Conservation (phyloP, 1,284 basidiomycete genomes). For the Melampsora abietis-canadensis region DNA sequence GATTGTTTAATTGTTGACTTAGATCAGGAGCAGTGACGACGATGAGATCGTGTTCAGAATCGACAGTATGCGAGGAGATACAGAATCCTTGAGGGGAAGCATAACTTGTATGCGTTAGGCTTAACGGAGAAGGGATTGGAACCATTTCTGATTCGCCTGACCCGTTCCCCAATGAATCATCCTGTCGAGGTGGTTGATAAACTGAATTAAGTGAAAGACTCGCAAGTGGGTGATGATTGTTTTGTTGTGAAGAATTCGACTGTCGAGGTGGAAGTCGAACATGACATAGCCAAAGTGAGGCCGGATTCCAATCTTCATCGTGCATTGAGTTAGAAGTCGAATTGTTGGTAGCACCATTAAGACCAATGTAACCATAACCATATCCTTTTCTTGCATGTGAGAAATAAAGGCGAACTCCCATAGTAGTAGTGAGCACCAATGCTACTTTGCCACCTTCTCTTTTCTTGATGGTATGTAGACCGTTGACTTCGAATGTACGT, state of each 20-base stretch:
- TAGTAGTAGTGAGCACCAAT: conserved; percentile 73
- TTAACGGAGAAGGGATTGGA: conserved; percentile 55
- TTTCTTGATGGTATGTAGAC: conserved; percentile 53
- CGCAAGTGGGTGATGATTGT: conserved; percentile 37
- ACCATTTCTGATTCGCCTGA: conserved; percentile 56
- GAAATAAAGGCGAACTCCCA: conserved; percentile 71
- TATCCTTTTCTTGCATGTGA: conserved; percentile 55
- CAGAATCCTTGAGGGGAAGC: conserved; percentile 55
- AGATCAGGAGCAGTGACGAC: conserved; percentile 74
- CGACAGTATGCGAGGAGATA: conserved; percentile 57
- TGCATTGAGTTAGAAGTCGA: conserved; percentile 42
- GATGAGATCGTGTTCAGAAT: conserved; percentile 69
- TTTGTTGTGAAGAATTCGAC: conserved; percentile 33
- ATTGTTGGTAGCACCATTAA: conserved; percentile 31
- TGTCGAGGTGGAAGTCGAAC: conserved; percentile 69
- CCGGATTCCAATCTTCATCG: conserved; percentile 22
- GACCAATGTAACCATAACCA: conserved; percentile 46
- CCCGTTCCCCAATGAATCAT: conserved; percentile 12
- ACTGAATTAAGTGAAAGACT: conserved; percentile 25
- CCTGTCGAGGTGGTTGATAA: conserved; percentile 25
- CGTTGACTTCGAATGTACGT: conserved; percentile 58
- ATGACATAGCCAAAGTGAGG: conserved; percentile 65
- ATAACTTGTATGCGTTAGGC: conserved; percentile 56
- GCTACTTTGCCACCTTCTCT: conserved; percentile 55
- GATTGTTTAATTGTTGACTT: conserved; percentile 54